These are phyloP conservation scores for Gossypium bickii DNA, from an alignment of 345 rosid species.

Conservation along the genomic window DNA sequence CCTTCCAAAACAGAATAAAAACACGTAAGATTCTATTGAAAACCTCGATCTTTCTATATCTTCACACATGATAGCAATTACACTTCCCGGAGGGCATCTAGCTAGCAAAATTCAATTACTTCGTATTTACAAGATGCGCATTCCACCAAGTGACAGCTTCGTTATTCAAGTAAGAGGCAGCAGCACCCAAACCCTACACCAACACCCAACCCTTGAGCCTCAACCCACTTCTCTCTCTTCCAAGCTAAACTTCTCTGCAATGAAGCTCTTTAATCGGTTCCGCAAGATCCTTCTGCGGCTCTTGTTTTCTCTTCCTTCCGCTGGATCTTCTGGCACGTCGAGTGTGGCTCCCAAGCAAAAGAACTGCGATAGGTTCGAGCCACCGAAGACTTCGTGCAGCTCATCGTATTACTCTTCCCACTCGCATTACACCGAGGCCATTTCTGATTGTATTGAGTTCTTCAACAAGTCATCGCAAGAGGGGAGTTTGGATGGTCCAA, in stretches of 20 bases:
- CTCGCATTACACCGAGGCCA: slow-evolving; percentile 72
- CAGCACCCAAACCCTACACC: not conserved
- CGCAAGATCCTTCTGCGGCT: slow-evolving; percentile 64
- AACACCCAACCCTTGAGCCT: not conserved
- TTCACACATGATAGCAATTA: slow-evolving; percentile 45
- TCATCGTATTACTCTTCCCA: slow-evolving; percentile 80
- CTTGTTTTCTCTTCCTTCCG: slow-evolving; percentile 49
- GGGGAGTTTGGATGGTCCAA: slow-evolving; percentile 32
- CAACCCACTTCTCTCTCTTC: not conserved
- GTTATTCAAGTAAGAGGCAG: slow-evolving; percentile 38
- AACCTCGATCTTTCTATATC: slow-evolving; percentile 29
- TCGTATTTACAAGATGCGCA: slow-evolving; percentile 16
- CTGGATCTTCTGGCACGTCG: slow-evolving; percentile 18
- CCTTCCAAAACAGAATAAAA: slow-evolving; percentile 36
- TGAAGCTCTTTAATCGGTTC: slow-evolving; percentile 66
- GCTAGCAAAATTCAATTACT: slow-evolving; percentile 11
- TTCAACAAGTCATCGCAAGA: slow-evolving; percentile 75
- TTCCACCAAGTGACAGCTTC: slow-evolving; percentile 37
- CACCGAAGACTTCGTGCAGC: slow-evolving; percentile 85
- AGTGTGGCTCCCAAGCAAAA: slow-evolving; percentile 21
- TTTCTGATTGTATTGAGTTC: slow-evolving; percentile 96
- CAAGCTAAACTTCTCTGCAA: slow-evolving; percentile 36
- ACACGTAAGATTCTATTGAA: slow-evolving; percentile 13
- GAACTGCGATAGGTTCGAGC: slow-evolving; percentile 50
- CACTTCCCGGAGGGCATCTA: slow-evolving; percentile 46